Evolutionary conservation across 345 rosid species (phyloP).

Genomic region (Eucalyptus regnans): DNA sequence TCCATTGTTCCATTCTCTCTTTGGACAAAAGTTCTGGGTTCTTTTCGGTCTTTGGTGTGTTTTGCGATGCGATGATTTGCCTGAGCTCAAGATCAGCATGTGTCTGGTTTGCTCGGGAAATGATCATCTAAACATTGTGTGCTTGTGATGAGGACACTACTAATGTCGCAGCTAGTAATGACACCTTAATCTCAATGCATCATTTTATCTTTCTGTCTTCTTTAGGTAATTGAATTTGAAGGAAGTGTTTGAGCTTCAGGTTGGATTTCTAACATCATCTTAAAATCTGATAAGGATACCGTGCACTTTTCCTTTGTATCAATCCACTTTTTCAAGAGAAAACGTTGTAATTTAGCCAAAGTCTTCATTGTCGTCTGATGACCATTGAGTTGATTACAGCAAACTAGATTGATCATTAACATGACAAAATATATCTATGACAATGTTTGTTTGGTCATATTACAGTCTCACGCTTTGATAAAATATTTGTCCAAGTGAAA

Average conservation of each 20-base stretch:
- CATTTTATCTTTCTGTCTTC: background rate
- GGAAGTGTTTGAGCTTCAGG: background rate
- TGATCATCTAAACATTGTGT: background rate
- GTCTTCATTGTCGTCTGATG: background rate
- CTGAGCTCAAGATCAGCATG: background rate
- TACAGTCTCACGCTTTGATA: background rate
- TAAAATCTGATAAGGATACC: background rate
- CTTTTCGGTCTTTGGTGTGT: background rate
- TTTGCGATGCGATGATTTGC: background rate
- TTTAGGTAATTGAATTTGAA: background rate
- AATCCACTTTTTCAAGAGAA: background rate
- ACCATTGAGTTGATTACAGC: background rate
- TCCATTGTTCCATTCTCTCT: background rate
- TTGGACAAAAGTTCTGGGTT: background rate
- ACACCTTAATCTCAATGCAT: background rate
- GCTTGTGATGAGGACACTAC: background rate
- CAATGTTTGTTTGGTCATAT: background rate
- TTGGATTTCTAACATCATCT: background rate
- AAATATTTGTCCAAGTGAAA: background rate
- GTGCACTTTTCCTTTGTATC: background rate
- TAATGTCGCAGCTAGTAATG: background rate
- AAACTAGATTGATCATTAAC: background rate
- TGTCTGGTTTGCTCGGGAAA: background rate
- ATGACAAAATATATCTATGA: background rate
- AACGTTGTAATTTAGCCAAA: background rate